These are phyloP conservation scores for Coemansia sp. DNA, from an alignment of 192 early-diverging fungal genomes.

Conservation along the genomic window DNA sequence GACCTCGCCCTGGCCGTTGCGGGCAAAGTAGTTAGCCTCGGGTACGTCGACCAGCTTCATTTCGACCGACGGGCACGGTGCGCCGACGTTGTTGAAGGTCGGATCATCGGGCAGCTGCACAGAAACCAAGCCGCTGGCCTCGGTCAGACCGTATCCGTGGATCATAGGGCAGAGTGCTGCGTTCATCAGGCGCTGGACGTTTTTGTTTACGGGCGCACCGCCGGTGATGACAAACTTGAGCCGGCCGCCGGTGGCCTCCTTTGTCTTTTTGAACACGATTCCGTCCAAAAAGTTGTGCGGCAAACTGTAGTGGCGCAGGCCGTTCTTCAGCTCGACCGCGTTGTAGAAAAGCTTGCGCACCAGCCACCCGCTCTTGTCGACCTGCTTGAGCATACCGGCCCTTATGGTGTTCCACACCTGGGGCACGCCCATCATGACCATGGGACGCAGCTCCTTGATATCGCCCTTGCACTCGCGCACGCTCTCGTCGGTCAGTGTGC, in stretches of 20 bases:
- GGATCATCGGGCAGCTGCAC: constrained; percentile 66
- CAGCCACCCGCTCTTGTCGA: constrained; percentile 52
- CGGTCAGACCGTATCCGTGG: constrained; percentile 87
- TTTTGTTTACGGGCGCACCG: constrained; percentile 85
- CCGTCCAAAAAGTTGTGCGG: constrained; percentile 80
- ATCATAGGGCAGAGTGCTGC: constrained; percentile 76
- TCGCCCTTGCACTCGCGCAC: constrained; percentile 71
- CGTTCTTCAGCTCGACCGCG: constrained; percentile 77
- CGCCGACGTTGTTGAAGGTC: constrained; percentile 67
- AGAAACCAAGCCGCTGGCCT: constrained; percentile 73
- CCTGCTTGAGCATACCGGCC: constrained; percentile 74
- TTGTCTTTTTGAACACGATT: constrained; percentile 84
- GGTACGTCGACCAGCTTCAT: constrained; percentile 77
- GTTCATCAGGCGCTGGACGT: constrained; percentile 84
- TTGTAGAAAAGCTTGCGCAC: constrained; percentile 73
- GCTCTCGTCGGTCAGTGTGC: constrained; percentile 75
- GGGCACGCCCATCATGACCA: constrained; percentile 81
- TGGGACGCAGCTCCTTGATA: constrained; percentile 71
- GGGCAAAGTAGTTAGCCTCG: constrained; percentile 66
- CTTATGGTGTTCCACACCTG: constrained; percentile 90
- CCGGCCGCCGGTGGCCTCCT: constrained; percentile 82
- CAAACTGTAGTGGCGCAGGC: constrained; percentile 60
- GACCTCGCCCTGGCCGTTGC: constrained; percentile 75
- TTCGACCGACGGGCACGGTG: constrained; percentile 74
- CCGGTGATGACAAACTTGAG: constrained; percentile 80